These are phyloP conservation scores for Lachancea sp. DNA, from an alignment of 805 yeast species.

Conservation along the genomic window DNA sequence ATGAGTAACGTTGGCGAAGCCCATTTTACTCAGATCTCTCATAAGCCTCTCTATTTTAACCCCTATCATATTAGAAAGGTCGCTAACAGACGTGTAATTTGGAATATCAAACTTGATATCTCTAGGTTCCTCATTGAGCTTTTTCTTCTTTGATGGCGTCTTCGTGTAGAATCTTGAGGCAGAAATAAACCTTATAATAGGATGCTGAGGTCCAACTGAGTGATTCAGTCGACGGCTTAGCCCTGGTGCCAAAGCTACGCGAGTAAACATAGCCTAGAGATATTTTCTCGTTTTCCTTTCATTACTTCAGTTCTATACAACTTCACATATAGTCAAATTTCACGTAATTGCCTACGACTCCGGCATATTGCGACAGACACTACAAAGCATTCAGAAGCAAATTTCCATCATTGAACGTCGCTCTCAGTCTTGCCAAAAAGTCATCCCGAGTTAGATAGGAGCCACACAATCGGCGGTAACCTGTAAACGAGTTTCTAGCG, in stretches of 20 bases:
- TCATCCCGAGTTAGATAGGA: conserved; percentile 67
- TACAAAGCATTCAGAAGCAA: background rate
- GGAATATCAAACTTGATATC: conserved; percentile 44
- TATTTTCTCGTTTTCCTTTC: too few species aligned
- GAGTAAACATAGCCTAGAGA: background rate
- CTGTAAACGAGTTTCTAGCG: conserved; percentile 59
- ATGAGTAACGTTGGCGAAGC: conserved; percentile 62
- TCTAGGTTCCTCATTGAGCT: conserved; percentile 13
- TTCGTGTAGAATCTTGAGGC: conserved; percentile 16
- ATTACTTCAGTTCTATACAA: too few species aligned
- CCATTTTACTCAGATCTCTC: conserved; percentile 53
- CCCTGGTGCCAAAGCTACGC: conserved; percentile 1
- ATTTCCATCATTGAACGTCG: conserved; percentile 17
- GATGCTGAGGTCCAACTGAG: background rate
- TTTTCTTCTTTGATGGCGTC: conserved; percentile 9
- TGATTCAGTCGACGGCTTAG: background rate
- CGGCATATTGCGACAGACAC: background rate
- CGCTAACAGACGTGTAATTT: conserved; percentile 69
- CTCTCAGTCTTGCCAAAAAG: conserved; percentile 42
- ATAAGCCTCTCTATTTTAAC: conserved; percentile 58
- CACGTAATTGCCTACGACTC: background rate
- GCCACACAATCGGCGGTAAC: conserved; percentile 65
- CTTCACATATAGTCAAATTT: too few species aligned
- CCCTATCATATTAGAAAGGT: conserved; percentile 64
- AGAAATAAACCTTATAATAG: background rate